phyloP scores from a whole-genome alignment of 495 filamentous ascomycete species.

The Trichoderma reesei region DNA sequence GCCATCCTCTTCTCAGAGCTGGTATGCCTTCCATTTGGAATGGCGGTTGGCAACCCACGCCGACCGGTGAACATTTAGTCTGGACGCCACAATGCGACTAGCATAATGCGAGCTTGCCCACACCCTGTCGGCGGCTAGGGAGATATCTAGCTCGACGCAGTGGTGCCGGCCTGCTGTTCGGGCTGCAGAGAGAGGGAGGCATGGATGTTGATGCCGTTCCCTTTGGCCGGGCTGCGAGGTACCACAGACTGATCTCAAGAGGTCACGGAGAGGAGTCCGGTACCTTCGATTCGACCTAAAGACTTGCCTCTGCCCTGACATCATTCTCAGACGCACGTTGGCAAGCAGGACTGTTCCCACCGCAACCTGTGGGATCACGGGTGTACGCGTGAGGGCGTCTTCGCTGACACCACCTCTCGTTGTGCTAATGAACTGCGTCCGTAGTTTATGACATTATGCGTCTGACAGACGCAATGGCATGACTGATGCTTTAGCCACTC shows the following conservation, averaged over 20 bases:
- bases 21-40: background rate
- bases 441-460: background rate
- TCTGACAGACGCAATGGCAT: background rate
- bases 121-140: background rate
- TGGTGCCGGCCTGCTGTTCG: background rate
- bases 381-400: background rate
- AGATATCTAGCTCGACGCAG: background rate
- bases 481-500: background rate
- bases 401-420: background rate
- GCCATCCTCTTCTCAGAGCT: background rate
- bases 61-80: slow-evolving; percentile 1
- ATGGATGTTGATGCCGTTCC: background rate
- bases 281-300: background rate
- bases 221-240: background rate
- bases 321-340: background rate
- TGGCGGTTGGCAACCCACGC: background rate
- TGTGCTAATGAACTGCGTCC: background rate
- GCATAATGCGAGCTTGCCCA: background rate
- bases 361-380: background rate
- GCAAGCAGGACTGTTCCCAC: background rate
- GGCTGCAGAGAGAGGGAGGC: background rate
- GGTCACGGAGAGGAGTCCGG: background rate
- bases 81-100: slow-evolving; percentile 1
- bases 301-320: background rate
- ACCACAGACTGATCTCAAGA: background rate